Conservation (phyloP, 495 filamentous ascomycete species). For the Cryomyces minteri region DNA sequence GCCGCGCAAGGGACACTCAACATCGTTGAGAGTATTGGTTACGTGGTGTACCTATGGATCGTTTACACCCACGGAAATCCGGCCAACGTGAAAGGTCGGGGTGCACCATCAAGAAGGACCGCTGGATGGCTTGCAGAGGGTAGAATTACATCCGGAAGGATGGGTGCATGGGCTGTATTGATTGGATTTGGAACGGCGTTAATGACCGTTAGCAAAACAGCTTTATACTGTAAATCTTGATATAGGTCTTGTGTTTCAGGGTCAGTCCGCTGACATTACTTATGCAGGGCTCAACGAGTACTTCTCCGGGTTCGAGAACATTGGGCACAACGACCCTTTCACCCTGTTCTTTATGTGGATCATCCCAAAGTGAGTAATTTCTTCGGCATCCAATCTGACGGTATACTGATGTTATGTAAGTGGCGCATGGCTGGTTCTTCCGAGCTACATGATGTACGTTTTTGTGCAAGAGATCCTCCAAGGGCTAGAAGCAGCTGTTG, state of each 20-base stretch:
- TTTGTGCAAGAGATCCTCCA: slow-evolving; percentile 53
- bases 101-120: slow-evolving; percentile 16
- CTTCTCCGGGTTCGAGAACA: slow-evolving; percentile 58
- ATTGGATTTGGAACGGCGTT: slow-evolving; percentile 48
- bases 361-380: slow-evolving; percentile 51
- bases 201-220: slow-evolving; percentile 78
- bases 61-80: slow-evolving; percentile 31
- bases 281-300: slow-evolving; percentile 53
- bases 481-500: slow-evolving; percentile 34
- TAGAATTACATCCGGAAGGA: slow-evolving; percentile 35
- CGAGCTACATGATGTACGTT: slow-evolving; percentile 48
- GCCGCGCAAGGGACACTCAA: slow-evolving; percentile 61
- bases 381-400: background rate
- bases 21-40: slow-evolving; percentile 49
- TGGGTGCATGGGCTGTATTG: slow-evolving; percentile 44
- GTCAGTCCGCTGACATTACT: background rate
- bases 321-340: slow-evolving; percentile 49
- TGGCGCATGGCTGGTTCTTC: slow-evolving; percentile 61
- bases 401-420: slow-evolving; percentile 21
- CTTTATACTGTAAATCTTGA: slow-evolving; percentile 55
- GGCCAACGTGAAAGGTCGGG: slow-evolving; percentile 4
- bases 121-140: slow-evolving; percentile 17
- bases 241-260: background rate
- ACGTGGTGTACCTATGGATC: slow-evolving; percentile 47
- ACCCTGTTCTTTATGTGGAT: slow-evolving; percentile 52